A percentile compares a stretch with the other conserved stretches of the same genome.
phyloP scores from a whole-genome alignment of 2,329 filamentous ascomycete species.

The Plectosphaerella cucumerina region DNA sequence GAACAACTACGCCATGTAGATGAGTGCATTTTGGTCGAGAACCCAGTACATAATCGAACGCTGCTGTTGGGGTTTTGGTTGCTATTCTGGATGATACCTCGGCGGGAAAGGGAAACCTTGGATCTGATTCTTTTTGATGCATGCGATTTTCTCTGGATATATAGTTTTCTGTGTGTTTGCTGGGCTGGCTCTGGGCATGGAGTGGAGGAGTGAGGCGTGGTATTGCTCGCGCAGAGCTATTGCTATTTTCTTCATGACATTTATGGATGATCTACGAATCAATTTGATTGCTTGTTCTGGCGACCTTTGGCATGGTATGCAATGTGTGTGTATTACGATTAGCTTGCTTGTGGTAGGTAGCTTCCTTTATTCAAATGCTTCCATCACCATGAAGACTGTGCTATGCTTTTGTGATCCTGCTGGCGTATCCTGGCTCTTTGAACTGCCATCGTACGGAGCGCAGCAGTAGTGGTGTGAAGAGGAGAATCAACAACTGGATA shows the following conservation, averaged over 20 bases:
- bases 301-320: background rate
- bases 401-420: too few species aligned
- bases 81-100: background rate
- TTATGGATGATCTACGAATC: background rate
- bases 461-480: constrained; percentile 10
- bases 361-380: background rate
- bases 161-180: too few species aligned
- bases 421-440: background rate
- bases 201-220: background rate
- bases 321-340: background rate
- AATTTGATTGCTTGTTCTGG: background rate
- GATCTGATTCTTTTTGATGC: background rate
- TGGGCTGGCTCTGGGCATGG: background rate
- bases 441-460: constrained; percentile 44
- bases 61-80: background rate
- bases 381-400: too few species aligned
- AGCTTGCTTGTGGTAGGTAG: background rate
- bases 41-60: background rate
- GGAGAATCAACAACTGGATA: constrained; percentile 4
- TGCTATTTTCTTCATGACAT: background rate
- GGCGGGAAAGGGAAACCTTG: background rate
- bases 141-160: background rate
- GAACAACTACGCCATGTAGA: constrained; percentile 29
- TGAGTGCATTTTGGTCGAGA: background rate
- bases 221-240: background rate